A percentile compares a stretch with the other conserved stretches of the same genome.
These are phyloP conservation scores for Cyclotella choctawhatcheeana DNA, from an alignment of 108 stramenopile species.

Conservation along the genomic window DNA sequence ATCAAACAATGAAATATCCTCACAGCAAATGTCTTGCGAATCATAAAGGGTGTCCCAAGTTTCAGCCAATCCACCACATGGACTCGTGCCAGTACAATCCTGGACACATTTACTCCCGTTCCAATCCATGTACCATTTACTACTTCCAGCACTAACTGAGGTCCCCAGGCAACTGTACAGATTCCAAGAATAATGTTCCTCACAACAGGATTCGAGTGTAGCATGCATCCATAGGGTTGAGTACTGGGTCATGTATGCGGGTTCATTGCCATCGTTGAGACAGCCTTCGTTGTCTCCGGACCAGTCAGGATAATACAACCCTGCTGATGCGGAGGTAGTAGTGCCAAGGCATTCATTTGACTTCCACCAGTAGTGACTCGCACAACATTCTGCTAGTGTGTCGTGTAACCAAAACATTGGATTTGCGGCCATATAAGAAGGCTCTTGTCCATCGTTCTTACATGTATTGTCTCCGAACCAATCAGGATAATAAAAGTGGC, in stretches of 20 bases:
- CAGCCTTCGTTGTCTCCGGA: constrained; percentile 7
- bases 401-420: constrained; percentile 14
- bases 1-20: too few relatives aligned
- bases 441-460: constrained; percentile 11
- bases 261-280: constrained; percentile 17
- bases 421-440: constrained; percentile 5
- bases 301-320: constrained; percentile 18
- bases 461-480: constrained; percentile 13
- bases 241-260: neutral
- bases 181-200: neutral
- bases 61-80: constrained; percentile 10
- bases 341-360: neutral
- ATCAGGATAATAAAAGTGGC: constrained; percentile 10
- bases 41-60: constrained; percentile 17
- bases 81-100: neutral
- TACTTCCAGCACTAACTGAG: neutral
- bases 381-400: neutral
- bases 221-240: neutral
- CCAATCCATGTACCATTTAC: constrained; percentile 19
- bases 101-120: constrained; percentile 8
- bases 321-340: neutral
- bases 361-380: constrained; percentile 6
- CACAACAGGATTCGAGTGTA: neutral
- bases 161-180: neutral
- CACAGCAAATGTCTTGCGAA: too few relatives aligned